Evolutionary conservation across 2,329 filamentous ascomycete species (phyloP).

Genomic region (Cytospora schulzeri): DNA sequence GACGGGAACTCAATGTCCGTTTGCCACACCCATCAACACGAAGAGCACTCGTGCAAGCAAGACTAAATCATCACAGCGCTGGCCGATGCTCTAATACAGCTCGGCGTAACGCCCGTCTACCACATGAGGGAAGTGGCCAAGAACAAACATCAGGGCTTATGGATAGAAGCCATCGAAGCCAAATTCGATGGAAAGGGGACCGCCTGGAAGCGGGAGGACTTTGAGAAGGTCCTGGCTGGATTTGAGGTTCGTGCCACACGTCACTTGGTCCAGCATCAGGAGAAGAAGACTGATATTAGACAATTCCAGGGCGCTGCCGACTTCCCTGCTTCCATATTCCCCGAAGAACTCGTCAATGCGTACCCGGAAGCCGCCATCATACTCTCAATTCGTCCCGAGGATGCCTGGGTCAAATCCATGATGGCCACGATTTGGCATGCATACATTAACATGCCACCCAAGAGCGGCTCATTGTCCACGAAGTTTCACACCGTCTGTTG

Average conservation of each 20-base stretch:
- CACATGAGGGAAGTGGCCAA: slow-evolving; percentile 39
- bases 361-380: slow-evolving; percentile 66
- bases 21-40: background rate
- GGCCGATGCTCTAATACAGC: slow-evolving; percentile 35
- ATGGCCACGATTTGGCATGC: slow-evolving; percentile 34
- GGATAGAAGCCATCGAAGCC: slow-evolving; percentile 38
- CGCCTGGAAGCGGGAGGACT: slow-evolving; percentile 33
- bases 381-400: slow-evolving; percentile 58
- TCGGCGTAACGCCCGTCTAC: slow-evolving; percentile 38
- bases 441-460: slow-evolving; percentile 25
- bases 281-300: background rate
- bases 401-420: slow-evolving; percentile 57
- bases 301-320: slow-evolving; percentile 33
- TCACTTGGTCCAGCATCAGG: background rate
- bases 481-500: slow-evolving; percentile 36
- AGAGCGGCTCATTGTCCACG: slow-evolving; percentile 27
- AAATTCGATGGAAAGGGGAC: slow-evolving; percentile 34
- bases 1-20: slow-evolving; percentile 39
- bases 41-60: too few species aligned
- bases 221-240: slow-evolving; percentile 39
- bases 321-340: slow-evolving; percentile 43
- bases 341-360: slow-evolving; percentile 60
- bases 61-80: slow-evolving; percentile 30
- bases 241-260: slow-evolving; percentile 31
- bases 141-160: slow-evolving; percentile 38